phyloP scores from a whole-genome alignment of 768 basidiomycete genomes.

The Rhizopogon vinicolor region DNA sequence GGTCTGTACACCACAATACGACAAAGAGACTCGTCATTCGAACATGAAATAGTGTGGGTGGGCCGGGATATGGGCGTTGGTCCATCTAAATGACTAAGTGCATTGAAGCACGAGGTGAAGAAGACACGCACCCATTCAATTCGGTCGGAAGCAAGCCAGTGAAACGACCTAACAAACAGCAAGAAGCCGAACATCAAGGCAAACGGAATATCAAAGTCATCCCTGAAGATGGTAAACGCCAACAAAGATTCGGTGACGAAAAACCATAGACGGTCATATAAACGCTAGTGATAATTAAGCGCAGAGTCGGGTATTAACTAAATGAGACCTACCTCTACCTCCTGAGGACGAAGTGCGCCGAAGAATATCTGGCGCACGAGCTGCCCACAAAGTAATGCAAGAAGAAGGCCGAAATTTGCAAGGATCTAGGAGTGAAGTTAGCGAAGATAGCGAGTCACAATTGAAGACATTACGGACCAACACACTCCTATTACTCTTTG shows the following conservation, averaged over 20 bases:
- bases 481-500: conserved; percentile 88
- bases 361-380: conserved; percentile 87
- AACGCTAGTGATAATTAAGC: conserved; percentile 49
- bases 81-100: conserved; percentile 76
- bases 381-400: conserved; percentile 73
- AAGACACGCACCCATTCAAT: conserved; percentile 84
- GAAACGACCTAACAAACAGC: conserved; percentile 94
- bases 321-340: conserved; percentile 72
- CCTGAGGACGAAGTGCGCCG: conserved; percentile 78
- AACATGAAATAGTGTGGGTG: conserved; percentile 78
- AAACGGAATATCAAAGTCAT: conserved; percentile 91
- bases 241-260: conserved; percentile 95
- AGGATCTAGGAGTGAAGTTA: conserved; percentile 53
- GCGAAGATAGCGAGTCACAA: neutral
- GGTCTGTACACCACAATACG: conserved; percentile 71
- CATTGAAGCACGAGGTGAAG: neutral
- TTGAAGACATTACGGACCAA: conserved; percentile 50
- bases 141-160: conserved; percentile 93
- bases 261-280: conserved; percentile 96
- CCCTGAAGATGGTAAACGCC: conserved; percentile 95
- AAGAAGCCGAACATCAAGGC: conserved; percentile 93
- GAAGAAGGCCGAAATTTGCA: conserved; percentile 83
- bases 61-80: conserved; percentile 85
- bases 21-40: conserved; percentile 73
- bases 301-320: too few relatives aligned